These are phyloP conservation scores for Lepidium africanum DNA, from an alignment of 345 rosid genomes.

Conservation along the genomic window DNA sequence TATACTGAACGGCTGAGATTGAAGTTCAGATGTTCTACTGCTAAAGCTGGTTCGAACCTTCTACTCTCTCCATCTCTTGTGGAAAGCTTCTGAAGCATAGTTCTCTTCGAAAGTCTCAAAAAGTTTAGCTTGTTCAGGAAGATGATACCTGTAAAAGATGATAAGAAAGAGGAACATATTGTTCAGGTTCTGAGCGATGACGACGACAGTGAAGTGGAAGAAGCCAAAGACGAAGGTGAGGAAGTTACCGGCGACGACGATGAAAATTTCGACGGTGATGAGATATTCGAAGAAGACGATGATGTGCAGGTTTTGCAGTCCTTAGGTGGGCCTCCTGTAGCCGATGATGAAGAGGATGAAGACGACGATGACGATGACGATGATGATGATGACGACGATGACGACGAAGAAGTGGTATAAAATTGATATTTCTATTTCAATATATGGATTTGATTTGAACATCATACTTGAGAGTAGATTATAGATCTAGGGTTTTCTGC, in stretches of 20 bases:
- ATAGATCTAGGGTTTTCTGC: constrained; percentile 8
- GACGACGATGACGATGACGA: constrained; percentile 39
- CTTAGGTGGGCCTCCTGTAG: not conserved
- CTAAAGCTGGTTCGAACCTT: constrained; percentile 16
- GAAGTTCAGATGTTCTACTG: not conserved
- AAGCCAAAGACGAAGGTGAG: constrained; percentile 31
- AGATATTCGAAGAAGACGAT: constrained; percentile 38
- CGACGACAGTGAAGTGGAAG: constrained; percentile 34
- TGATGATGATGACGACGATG: constrained; percentile 32
- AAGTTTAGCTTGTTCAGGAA: not conserved
- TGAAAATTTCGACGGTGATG: constrained; percentile 41
- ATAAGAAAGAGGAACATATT: constrained; percentile 29
- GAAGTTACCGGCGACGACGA: constrained; percentile 40
- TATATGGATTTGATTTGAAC: not conserved
- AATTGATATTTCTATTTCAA: not conserved
- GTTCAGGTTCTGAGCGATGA: constrained; percentile 26
- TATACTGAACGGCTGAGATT: constrained; percentile 1
- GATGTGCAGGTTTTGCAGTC: constrained; percentile 22
- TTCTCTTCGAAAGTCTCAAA: not conserved
- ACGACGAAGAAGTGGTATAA: constrained; percentile 35
- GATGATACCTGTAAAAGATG: constrained; percentile 38
- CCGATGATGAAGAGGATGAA: not conserved
- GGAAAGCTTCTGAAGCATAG: not conserved
- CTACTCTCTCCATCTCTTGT: not conserved
- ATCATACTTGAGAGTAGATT: not conserved